These are phyloP conservation scores for Ophiostoma angusticollis DNA, from an alignment of 2,329 filamentous ascomycete genomes.

Conservation along the genomic window DNA sequence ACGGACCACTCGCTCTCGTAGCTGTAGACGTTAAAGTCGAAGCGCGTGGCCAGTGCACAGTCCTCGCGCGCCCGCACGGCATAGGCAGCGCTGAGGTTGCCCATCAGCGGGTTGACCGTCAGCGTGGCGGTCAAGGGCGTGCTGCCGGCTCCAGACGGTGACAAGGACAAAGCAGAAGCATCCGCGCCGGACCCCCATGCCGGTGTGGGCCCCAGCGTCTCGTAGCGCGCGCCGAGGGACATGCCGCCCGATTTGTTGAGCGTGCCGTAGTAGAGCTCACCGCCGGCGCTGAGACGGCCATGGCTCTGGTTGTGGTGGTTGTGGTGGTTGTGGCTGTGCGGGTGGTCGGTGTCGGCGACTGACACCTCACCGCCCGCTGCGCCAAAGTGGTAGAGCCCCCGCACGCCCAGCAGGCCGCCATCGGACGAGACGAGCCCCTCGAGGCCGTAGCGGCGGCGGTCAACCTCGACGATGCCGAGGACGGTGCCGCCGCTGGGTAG, in stretches of 20 bases:
- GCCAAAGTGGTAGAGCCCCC: constrained; percentile 92
- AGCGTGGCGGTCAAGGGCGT: constrained; percentile 90
- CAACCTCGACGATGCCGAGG: constrained; percentile 63
- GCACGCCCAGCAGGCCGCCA: constrained; percentile 72
- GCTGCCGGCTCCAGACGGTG: constrained; percentile 59
- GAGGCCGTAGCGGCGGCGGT: constrained; percentile 73
- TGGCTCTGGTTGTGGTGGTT: constrained; percentile 42
- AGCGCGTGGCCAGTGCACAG: constrained; percentile 74
- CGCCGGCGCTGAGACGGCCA: constrained; percentile 76
- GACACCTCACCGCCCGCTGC: too few relatives aligned
- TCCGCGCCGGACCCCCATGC: too few relatives aligned
- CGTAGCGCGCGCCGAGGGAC: constrained; percentile 78
- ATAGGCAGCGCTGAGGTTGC: constrained; percentile 82
- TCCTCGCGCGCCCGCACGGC: constrained; percentile 75
- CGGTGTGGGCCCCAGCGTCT: constrained; percentile 35
- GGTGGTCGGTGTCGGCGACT: too few relatives aligned
- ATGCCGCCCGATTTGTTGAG: constrained; percentile 89
- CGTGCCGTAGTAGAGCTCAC: constrained; percentile 89
- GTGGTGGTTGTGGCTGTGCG: too few relatives aligned
- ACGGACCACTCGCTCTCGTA: constrained; percentile 92
- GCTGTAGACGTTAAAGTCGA: constrained; percentile 96
- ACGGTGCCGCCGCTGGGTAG: constrained; percentile 66
- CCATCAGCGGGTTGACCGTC: constrained; percentile 88
- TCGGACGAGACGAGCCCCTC: constrained; percentile 91
- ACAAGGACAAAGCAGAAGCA: too few relatives aligned